These are phyloP conservation scores for Petunia hybrid DNA, from an alignment of 305 asterid genomes.

Conservation along the genomic window DNA sequence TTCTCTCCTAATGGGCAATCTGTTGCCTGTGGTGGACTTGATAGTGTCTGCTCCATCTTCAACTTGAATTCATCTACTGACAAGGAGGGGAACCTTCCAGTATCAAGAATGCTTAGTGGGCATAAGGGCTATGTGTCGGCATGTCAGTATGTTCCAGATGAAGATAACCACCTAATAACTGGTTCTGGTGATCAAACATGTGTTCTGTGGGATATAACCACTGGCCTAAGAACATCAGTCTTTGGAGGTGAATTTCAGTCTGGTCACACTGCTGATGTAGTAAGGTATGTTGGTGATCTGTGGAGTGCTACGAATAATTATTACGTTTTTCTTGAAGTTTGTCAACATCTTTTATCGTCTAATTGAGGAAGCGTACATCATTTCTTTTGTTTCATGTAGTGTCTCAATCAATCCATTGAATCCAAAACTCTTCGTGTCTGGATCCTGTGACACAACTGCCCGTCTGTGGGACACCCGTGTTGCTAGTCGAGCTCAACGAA, in stretches of 20 bases:
- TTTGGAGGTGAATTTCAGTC: constrained; percentile 99
- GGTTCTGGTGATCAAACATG: constrained; percentile 97
- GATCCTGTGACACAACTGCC: constrained; percentile 96
- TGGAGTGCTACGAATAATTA: neutral
- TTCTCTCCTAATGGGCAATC: constrained; percentile 94
- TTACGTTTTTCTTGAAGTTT: neutral
- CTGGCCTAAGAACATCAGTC: constrained; percentile 90
- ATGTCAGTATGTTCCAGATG: constrained; percentile 95
- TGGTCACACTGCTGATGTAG: constrained; percentile 95
- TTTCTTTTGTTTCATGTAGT: constrained; percentile 49
- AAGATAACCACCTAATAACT: constrained; percentile 87
- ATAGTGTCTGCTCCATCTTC: constrained; percentile 93
- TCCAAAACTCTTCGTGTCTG: constrained; percentile 89
- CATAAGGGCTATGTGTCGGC: constrained; percentile 97
- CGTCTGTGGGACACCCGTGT: constrained; percentile 97
- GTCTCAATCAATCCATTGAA: constrained; percentile 84
- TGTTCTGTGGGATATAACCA: constrained; percentile 95
- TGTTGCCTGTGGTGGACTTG: constrained; percentile 98
- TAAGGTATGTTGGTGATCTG: constrained; percentile 54
- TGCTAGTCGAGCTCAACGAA: constrained; percentile 96
- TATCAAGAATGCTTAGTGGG: constrained; percentile 83
- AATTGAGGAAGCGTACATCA: neutral
- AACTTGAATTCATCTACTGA: constrained; percentile 88
- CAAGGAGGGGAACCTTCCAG: constrained; percentile 84
- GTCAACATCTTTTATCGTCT: neutral